Base-by-base conservation (phyloP, 1,284 basidiomycete species). In the Tylopilus orsonianus region DNA sequence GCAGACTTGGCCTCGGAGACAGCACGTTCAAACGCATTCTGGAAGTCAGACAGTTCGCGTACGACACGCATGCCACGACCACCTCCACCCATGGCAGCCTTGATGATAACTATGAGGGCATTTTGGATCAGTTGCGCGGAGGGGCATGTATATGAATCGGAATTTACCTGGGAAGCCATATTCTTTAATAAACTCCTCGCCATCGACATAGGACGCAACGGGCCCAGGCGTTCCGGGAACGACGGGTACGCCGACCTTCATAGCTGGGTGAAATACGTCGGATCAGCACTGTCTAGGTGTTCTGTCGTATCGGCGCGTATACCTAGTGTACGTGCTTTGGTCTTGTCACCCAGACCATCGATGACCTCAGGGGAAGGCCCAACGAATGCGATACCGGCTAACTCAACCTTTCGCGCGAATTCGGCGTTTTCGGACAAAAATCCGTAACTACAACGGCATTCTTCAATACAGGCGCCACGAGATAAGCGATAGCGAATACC, bases 31-130 rank as follows among this genome's bases (percentile, higher is more conserved):
- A 99, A 99, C 6, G 89, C 79, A 58, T 85, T 79, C 72, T 95
- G 81, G 78, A 98, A 97, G 58, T 93, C 89, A 41, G 86, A 87
- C 68, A 93, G 85, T 64, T 93, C 90, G 55, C 93, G 85, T 30
- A 99, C 96, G 51, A 98, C 95, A 69, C 96, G 90, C 96, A 99
- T 99, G 56, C 96, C 96, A 64, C 95, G 90, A 50, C 96, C 96
- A 65, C 96, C 96, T 58, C 96, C 96, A 52, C 96, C 96, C 93
- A 97, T 97, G 20, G 95, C 95, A 41, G 95, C 95, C 74, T 97
- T 97, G 80, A 97, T 95, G 68, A 96, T 95, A 41, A 95, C 91
- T 88, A 50, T 5, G 47, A 36, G 35, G 8, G 13, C 14, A 20
- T 24, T 10, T 22, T 44, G 19, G 12, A 29, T 7, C 27, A 37